Conservation (phyloP, 2,329 filamentous ascomycete species). For the Trichoderma atroviride region DNA sequence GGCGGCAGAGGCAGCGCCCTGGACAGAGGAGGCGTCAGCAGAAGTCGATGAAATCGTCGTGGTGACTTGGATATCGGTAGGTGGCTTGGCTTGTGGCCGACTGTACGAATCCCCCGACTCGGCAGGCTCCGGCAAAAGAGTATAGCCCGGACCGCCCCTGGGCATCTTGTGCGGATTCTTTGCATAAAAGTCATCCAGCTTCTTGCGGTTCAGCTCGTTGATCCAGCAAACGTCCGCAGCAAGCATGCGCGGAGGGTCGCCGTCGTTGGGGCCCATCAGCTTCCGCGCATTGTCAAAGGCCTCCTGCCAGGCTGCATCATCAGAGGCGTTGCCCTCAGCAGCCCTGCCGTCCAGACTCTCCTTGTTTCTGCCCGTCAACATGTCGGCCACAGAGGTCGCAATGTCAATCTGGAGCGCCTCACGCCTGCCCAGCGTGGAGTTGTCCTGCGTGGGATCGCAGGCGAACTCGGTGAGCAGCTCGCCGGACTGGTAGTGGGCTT, state of each 20-base stretch:
- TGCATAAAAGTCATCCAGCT: not conserved
- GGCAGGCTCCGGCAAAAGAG: not conserved
- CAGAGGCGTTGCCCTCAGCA: not conserved
- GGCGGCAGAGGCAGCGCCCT: not conserved
- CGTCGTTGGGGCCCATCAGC: not conserved
- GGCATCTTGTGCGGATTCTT: not conserved
- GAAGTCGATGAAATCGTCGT: not conserved
- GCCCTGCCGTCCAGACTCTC: not conserved
- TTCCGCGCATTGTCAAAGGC: not conserved
- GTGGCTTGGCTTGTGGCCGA: not conserved
- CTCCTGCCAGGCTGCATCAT: not conserved
- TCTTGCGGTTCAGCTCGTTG: not conserved
- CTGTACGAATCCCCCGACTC: not conserved
- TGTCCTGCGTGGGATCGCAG: not conserved
- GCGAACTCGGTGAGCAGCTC: conserved; percentile 34
- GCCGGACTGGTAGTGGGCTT: conserved; percentile 44
- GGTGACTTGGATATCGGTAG: too few relatives aligned
- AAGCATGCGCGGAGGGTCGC: not conserved
- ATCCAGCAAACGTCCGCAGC: not conserved
- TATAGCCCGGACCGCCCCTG: not conserved
- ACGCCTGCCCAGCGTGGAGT: not conserved
- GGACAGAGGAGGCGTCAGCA: not conserved
- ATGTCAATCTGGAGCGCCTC: not conserved
- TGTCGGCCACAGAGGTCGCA: not conserved
- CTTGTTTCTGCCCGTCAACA: not conserved